These are phyloP conservation scores for Chaetoceros muelleri DNA, from an alignment of 108 stramenopile genomes.

Conservation along the genomic window DNA sequence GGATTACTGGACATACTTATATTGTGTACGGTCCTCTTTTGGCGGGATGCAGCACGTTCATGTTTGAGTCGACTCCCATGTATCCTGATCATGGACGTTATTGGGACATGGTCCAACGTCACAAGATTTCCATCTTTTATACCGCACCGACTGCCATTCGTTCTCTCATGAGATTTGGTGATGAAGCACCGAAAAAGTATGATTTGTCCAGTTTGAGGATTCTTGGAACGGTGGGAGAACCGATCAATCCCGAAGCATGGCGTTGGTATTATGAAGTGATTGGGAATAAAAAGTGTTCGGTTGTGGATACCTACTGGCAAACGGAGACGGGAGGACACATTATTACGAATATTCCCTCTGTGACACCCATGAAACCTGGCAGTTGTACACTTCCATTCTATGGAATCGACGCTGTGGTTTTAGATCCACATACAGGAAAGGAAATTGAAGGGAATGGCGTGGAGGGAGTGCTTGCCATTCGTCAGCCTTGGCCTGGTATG, in stretches of 20 bases:
- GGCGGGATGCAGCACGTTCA: conserved; percentile 62
- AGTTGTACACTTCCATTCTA: conserved; percentile 71
- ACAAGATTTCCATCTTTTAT: conserved; percentile 70
- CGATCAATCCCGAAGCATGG: conserved; percentile 90
- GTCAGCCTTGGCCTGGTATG: conserved; percentile 66
- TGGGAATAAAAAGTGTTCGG: conserved; percentile 55
- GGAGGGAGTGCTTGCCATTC: conserved; percentile 72
- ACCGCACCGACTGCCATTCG: conserved; percentile 88
- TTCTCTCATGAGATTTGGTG: conserved; percentile 70
- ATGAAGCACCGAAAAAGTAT: conserved; percentile 58
- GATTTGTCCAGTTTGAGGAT: conserved; percentile 65
- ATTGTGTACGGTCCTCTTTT: conserved; percentile 79
- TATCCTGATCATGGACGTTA: conserved; percentile 78
- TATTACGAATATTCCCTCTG: conserved; percentile 60
- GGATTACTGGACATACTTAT: conserved; percentile 82
- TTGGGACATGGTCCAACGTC: conserved; percentile 65
- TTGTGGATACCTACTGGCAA: conserved; percentile 89
- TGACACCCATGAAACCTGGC: conserved; percentile 81
- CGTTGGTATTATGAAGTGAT: conserved; percentile 75
- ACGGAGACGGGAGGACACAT: conserved; percentile 76
- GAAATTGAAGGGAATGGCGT: conserved; percentile 55
- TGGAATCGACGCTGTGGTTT: conserved; percentile 64
- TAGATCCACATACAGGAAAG: conserved; percentile 56
- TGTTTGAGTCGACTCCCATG: conserved; percentile 77
- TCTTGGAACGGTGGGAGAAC: conserved; percentile 81